These are phyloP conservation scores for Marvania coccoides DNA, from an alignment of 139 green algal genomes.

Conservation along the genomic window DNA sequence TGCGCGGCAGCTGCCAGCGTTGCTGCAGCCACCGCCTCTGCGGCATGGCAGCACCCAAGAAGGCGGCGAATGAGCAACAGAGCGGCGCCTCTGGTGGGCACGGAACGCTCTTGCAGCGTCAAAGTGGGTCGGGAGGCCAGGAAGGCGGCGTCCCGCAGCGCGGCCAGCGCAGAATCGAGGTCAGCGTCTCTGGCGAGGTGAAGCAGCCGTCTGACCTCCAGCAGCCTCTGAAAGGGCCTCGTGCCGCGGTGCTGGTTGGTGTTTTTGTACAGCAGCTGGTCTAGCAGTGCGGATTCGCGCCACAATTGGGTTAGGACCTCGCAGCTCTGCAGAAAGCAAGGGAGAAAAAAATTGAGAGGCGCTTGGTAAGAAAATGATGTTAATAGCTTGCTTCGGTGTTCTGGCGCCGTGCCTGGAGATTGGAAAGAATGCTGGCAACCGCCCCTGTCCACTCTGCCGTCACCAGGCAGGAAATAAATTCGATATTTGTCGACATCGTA, in stretches of 20 bases:
- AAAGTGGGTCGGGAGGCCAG: background rate
- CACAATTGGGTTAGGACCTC: slow-evolving; percentile 33
- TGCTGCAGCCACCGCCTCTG: slow-evolving; percentile 7
- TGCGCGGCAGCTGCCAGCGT: slow-evolving; percentile 24
- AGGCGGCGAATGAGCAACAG: slow-evolving; percentile 25
- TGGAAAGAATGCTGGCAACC: background rate
- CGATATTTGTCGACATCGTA: background rate
- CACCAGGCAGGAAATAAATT: background rate
- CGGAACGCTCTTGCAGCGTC: slow-evolving; percentile 8
- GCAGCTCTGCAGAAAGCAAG: too few species aligned
- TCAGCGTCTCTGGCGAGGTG: slow-evolving; percentile 21
- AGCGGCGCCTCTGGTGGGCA: slow-evolving; percentile 14
- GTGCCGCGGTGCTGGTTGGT: slow-evolving; percentile 49
- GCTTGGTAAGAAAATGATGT: too few species aligned
- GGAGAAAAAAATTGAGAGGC: too few species aligned
- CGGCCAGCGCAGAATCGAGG: slow-evolving; percentile 3
- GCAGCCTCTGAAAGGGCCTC: slow-evolving; percentile 30
- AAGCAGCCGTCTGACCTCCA: slow-evolving; percentile 29
- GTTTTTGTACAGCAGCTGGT: slow-evolving; percentile 62
- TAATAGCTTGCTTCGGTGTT: too few species aligned
- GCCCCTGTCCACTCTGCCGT: background rate
- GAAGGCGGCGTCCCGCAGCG: slow-evolving; percentile 2
- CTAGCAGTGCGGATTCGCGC: slow-evolving; percentile 43
- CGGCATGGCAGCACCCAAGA: slow-evolving; percentile 12
- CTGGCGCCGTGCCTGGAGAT: background rate